Evolutionary conservation across 202 grass and related monocot species (phyloP).

Genomic region (Elaeis oleifera): DNA sequence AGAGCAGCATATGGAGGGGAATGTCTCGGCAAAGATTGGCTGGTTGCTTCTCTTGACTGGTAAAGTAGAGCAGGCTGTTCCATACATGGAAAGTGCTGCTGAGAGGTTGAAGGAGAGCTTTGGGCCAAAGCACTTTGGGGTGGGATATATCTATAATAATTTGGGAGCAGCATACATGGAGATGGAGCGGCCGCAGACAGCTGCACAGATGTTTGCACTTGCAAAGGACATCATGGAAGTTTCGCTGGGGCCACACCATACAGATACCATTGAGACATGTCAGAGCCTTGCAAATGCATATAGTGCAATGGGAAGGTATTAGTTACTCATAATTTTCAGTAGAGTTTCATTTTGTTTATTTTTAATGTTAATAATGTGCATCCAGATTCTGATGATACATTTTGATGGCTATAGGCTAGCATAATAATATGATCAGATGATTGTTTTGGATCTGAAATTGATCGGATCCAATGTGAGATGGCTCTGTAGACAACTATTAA

Average conservation of each 20-base stretch:
- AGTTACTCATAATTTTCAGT: neutral
- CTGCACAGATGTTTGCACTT: conserved; percentile 83
- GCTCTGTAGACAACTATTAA: too few species aligned
- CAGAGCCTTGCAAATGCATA: conserved; percentile 94
- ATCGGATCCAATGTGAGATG: too few species aligned
- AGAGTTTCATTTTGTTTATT: neutral
- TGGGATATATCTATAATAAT: conserved; percentile 89
- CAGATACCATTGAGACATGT: conserved; percentile 70
- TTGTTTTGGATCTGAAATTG: too few species aligned
- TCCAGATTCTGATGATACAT: neutral
- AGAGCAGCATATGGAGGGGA: conserved; percentile 81
- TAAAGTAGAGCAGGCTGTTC: conserved; percentile 57
- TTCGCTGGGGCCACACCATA: conserved; percentile 70
- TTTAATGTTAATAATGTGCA: conserved; percentile 1
- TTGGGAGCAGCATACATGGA: conserved; percentile 89
- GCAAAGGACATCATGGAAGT: conserved; percentile 93
- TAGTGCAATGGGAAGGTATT: conserved; percentile 65
- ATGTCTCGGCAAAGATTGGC: conserved; percentile 62
- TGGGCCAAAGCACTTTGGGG: conserved; percentile 73
- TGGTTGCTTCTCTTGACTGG: conserved; percentile 81
- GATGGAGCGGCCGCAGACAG: conserved; percentile 68
- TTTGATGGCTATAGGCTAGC: too few species aligned
- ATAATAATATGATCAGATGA: too few species aligned
- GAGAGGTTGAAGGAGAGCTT: conserved; percentile 88
- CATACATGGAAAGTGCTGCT: conserved; percentile 59